Evolutionary conservation across 1,139 yeast genomes (phyloP).

Genomic region (Taphrina wiesneri): DNA sequence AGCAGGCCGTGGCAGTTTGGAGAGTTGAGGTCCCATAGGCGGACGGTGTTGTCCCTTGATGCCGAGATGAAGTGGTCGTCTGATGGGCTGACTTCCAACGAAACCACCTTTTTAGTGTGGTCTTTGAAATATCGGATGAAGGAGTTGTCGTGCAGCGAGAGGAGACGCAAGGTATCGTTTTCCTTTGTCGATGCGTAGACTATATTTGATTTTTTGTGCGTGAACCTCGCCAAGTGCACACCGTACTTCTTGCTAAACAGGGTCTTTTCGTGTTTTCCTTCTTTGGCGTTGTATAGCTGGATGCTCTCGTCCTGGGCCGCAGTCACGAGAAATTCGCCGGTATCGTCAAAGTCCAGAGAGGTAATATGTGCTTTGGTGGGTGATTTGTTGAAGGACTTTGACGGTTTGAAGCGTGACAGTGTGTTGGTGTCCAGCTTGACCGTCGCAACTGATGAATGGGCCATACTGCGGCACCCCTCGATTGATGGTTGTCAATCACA

Average conservation of each 20-base stretch:
- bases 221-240: constrained; percentile 79
- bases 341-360: constrained; percentile 79
- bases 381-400: constrained; percentile 62
- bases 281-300: constrained; percentile 74
- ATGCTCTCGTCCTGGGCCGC: constrained; percentile 74
- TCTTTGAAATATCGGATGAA: constrained; percentile 85
- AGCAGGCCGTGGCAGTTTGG: constrained; percentile 57
- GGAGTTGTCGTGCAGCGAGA: constrained; percentile 74
- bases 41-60: constrained; percentile 73
- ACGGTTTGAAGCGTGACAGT: constrained; percentile 55
- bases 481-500: not conserved
- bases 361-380: constrained; percentile 64
- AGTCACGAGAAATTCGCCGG: constrained; percentile 76
- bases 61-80: constrained; percentile 68
- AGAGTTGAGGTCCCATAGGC: constrained; percentile 80
- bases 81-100: constrained; percentile 72
- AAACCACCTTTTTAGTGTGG: constrained; percentile 72
- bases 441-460: not conserved
- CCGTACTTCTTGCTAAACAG: constrained; percentile 89
- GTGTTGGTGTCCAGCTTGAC: constrained; percentile 20
- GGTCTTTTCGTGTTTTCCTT: constrained; percentile 58
- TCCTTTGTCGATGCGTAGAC: constrained; percentile 82
- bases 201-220: constrained; percentile 72
- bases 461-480: not conserved
- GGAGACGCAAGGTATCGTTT: constrained; percentile 63